phyloP scores from a whole-genome alignment of 2,329 filamentous ascomycete species.

The Geosmithia putterillii region DNA sequence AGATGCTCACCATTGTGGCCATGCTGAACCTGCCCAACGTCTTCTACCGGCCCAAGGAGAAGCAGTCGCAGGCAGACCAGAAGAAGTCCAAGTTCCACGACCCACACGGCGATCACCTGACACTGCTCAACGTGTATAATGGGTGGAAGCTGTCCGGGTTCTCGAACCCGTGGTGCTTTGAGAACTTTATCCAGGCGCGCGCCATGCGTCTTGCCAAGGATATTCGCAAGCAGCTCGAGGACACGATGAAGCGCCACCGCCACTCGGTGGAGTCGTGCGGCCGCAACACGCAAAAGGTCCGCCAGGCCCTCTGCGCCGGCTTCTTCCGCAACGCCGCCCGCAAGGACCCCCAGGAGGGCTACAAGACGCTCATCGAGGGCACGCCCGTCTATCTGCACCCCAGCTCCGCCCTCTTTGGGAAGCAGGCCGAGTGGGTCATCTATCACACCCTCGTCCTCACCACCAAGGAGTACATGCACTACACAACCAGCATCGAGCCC shows the following conservation, averaged over 20 bases:
- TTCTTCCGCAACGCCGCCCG: constrained; percentile 94
- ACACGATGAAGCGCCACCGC: constrained; percentile 87
- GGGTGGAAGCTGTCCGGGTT: constrained; percentile 83
- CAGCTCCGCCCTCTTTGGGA: constrained; percentile 82
- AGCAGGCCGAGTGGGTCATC: constrained; percentile 91
- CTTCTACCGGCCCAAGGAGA: constrained; percentile 95
- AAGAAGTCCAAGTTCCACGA: constrained; percentile 98
- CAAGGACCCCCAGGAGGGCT: constrained; percentile 93
- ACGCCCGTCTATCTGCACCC: constrained; percentile 95
- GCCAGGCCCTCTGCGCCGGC: constrained; percentile 79
- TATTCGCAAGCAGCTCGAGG: constrained; percentile 80
- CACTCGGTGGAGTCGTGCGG: constrained; percentile 77
- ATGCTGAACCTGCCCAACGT: constrained; percentile 82
- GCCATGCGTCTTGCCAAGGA: constrained; percentile 84
- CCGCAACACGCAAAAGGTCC: constrained; percentile 73
- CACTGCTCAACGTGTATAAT: constrained; percentile 92
- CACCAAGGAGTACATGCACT: constrained; percentile 97
- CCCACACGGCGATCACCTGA: constrained; percentile 85
- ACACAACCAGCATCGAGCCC: constrained; percentile 83
- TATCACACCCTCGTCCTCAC: constrained; percentile 87
- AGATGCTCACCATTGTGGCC: constrained; percentile 86
- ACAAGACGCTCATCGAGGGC: constrained; percentile 92
- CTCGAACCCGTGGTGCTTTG: constrained; percentile 85
- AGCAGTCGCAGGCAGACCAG: constrained; percentile 89
- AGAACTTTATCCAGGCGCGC: constrained; percentile 93